These are phyloP conservation scores for Tulasnella sp. DNA, from an alignment of 768 basidiomycete species.

Conservation along the genomic window DNA sequence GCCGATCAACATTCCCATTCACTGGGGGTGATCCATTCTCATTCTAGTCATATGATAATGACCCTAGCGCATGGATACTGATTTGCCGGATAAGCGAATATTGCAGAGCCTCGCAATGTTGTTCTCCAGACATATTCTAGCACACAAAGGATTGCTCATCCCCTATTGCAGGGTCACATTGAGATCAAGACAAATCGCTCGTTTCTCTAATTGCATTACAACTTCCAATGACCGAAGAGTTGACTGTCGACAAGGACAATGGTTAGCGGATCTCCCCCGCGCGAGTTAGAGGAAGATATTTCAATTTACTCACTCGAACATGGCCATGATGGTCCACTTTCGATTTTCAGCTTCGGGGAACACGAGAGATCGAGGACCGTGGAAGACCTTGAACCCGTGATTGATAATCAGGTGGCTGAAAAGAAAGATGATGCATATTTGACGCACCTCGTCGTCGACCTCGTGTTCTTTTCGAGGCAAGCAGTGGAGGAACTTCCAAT, in stretches of 20 bases:
- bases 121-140: no score
- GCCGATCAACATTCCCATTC: no score
- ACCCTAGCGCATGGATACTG: no score
- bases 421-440: no score
- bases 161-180: background rate
- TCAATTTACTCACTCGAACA: constrained; percentile 73
- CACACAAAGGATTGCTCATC: no score
- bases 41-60: no score
- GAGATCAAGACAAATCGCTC: background rate
- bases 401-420: background rate
- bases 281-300: background rate
- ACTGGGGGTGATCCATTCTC: no score
- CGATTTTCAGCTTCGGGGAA: constrained; percentile 96
- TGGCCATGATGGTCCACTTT: constrained; percentile 94
- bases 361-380: constrained; percentile 86
- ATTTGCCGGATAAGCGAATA: no score
- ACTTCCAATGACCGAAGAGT: constrained; percentile 37
- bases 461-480: constrained; percentile 61
- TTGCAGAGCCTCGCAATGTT: no score
- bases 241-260: constrained; percentile 22
- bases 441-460: constrained; percentile 10
- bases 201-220: background rate
- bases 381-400: constrained; percentile 77
- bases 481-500: constrained; percentile 97
- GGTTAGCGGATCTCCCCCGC: background rate